Percentiles rank a stretch among this genome's conserved stretches.
Evolutionary conservation across 2,329 filamentous ascomycete species (phyloP).

Genomic region (Beauveria caledonica): DNA sequence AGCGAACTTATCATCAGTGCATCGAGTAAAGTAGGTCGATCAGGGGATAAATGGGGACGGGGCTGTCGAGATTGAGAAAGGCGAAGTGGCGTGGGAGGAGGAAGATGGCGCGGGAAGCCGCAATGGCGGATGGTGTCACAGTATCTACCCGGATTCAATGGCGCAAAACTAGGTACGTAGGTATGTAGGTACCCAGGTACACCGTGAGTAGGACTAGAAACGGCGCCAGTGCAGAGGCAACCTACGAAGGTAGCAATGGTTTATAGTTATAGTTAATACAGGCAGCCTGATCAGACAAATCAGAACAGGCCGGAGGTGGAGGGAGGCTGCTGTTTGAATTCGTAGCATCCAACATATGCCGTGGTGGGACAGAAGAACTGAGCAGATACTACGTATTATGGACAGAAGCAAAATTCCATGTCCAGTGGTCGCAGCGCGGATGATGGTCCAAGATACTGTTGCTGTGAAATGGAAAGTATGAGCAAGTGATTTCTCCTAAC

Average conservation of each 20-base stretch:
- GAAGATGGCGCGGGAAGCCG: background rate
- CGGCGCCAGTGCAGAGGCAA: background rate
- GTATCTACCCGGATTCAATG: background rate
- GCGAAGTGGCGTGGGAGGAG: background rate
- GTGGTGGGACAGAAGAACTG: background rate
- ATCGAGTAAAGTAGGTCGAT: background rate
- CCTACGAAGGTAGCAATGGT: too few species aligned
- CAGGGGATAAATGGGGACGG: background rate
- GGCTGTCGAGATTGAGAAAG: background rate
- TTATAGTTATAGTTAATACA: background rate
- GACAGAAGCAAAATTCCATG: too few species aligned
- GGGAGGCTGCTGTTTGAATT: too few species aligned
- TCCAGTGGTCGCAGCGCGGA: too few species aligned
- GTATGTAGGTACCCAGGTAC: too few species aligned
- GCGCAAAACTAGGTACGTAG: background rate
- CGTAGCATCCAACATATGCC: too few species aligned
- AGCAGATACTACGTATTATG: background rate
- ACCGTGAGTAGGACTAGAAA: background rate
- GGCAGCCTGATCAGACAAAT: background rate
- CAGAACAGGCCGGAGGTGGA: background rate
- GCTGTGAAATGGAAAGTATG: too few species aligned
- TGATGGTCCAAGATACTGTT: too few species aligned
- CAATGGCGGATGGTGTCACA: background rate
- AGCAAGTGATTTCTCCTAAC: too few species aligned
- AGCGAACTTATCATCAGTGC: background rate